phyloP scores from a whole-genome alignment of 257 asterid species.

The Penstemon eatonii region DNA sequence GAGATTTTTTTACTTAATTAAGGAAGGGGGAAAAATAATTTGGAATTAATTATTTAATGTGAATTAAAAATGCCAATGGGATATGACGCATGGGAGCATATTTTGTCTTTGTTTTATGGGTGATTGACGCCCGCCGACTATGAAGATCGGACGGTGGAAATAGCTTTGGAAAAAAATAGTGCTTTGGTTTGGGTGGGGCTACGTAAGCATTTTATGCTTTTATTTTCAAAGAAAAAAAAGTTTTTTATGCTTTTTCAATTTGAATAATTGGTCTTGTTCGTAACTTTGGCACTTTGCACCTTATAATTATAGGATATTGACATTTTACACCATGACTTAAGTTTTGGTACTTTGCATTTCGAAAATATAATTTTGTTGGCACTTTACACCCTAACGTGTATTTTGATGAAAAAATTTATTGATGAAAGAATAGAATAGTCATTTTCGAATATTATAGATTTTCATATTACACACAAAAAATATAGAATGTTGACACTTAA shows the following conservation, averaged over 20 bases:
- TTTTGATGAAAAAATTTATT: too few species aligned
- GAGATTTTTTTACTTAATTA: constrained; percentile 33
- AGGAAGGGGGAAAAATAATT: constrained; percentile 14
- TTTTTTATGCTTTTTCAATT: constrained; percentile 17
- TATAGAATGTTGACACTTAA: too few species aligned
- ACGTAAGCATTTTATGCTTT: constrained; percentile 33
- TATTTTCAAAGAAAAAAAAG: not conserved
- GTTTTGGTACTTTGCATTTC: too few species aligned
- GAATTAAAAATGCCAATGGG: constrained; percentile 20
- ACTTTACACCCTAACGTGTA: too few species aligned
- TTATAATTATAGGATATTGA: too few species aligned
- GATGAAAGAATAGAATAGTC: too few species aligned
- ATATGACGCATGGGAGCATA: constrained; percentile 34
- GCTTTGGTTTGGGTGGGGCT: constrained; percentile 44
- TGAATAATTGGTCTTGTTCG: constrained; percentile 27
- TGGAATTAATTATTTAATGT: constrained; percentile 25
- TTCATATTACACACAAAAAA: too few species aligned
- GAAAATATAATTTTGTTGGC: too few species aligned
- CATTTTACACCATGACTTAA: too few species aligned
- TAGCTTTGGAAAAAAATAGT: constrained; percentile 19
- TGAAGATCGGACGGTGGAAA: constrained; percentile 45
- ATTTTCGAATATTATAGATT: too few species aligned
- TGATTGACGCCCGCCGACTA: constrained; percentile 46
- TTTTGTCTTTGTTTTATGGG: constrained; percentile 10
- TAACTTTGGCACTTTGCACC: too few species aligned